Conservation (phyloP, 805 yeast species). For the Wickerhamomyces queroliae region DNA sequence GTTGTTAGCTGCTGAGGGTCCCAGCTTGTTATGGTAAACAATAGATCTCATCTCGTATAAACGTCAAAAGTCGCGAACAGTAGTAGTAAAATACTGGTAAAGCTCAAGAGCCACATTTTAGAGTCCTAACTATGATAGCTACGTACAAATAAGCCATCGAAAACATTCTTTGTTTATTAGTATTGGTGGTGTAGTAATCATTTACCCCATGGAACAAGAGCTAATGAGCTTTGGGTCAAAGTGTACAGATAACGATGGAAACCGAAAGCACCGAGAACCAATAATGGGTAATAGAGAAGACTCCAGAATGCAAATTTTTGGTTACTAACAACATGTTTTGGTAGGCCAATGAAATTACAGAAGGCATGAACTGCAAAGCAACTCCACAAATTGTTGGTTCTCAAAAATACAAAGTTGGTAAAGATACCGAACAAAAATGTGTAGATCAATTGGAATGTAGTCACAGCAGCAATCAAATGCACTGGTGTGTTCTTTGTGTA, state of each 20-base stretch:
- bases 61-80: too few relatives aligned
- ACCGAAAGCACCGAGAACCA: constrained; percentile 36
- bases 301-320: constrained; percentile 22
- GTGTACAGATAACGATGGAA: constrained; percentile 28
- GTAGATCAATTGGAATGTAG: constrained; percentile 50
- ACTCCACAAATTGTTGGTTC: constrained; percentile 49
- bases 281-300: constrained; percentile 30
- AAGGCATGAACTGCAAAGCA: constrained; percentile 53
- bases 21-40: too few relatives aligned
- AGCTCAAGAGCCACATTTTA: too few relatives aligned
- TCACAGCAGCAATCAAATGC: constrained; percentile 27
- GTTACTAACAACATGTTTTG: constrained; percentile 26
- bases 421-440: constrained; percentile 70
- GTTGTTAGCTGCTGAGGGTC: too few relatives aligned
- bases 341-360: constrained; percentile 72
- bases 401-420: constrained; percentile 50
- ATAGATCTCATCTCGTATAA: too few relatives aligned
- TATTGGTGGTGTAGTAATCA: neutral
- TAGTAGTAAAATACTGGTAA: too few relatives aligned
- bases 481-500: constrained; percentile 25
- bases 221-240: constrained; percentile 19
- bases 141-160: too few relatives aligned
- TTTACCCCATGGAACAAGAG: constrained; percentile 10
- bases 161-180: neutral
- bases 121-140: too few relatives aligned